Conservation (phyloP, 1,284 basidiomycete genomes). For the Tremellales sp. region DNA sequence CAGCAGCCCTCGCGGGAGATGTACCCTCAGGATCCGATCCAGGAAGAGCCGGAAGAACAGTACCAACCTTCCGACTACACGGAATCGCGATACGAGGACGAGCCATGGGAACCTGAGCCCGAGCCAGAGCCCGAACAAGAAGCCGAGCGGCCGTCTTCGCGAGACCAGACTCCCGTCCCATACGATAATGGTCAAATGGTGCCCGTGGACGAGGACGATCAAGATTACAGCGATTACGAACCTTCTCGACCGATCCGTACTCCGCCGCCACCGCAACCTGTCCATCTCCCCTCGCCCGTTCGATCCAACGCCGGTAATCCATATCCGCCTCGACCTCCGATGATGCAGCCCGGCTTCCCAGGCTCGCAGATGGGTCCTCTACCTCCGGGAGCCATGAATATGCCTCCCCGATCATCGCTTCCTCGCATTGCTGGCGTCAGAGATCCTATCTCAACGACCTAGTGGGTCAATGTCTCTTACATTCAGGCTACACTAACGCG, state of each 20-base stretch:
- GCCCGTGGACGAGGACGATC: constrained; percentile 18
- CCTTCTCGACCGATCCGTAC: constrained; percentile 13
- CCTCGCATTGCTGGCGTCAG: constrained; percentile 40
- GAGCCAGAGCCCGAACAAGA: constrained; percentile 3
- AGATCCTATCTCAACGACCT: constrained; percentile 46
- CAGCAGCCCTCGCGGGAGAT: constrained; percentile 10
- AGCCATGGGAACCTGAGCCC: constrained; percentile 5
- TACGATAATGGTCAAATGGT: constrained; percentile 2
- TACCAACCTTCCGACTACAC: constrained; percentile 3
- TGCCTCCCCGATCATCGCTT: constrained; percentile 32
- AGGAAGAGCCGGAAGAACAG: constrained; percentile 7
- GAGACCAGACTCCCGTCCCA: constrained; percentile 16
- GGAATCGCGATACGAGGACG: constrained; percentile 9
- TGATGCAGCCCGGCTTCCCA: constrained; percentile 27
- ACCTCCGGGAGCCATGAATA: constrained; percentile 22
- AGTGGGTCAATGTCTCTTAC: constrained; percentile 23
- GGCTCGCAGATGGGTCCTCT: no score
- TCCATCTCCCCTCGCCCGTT: constrained; percentile 46
- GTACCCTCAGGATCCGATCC: no score
- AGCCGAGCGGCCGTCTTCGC: constrained; percentile 7
- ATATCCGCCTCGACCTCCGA: constrained; percentile 13
- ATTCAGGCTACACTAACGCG: constrained; percentile 3
- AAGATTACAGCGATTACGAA: constrained; percentile 16
- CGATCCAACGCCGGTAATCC: constrained; percentile 9
- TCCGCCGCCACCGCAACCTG: constrained; percentile 33